Evolutionary conservation across 1,284 basidiomycete species (phyloP), one percentile per base, ranked within the genome.

Genomic region (Peniophora sp.): DNA sequence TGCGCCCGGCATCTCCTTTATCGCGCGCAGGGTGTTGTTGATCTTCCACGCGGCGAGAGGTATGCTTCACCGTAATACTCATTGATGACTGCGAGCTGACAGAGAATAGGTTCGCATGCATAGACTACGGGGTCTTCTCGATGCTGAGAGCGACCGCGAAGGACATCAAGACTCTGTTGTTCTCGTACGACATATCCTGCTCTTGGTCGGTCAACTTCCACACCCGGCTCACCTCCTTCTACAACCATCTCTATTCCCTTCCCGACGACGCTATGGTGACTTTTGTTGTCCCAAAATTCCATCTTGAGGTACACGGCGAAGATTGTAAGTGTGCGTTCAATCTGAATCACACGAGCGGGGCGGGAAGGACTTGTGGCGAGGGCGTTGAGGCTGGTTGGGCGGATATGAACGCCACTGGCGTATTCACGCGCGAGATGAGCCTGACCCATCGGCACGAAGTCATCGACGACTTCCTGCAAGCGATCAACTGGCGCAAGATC

Each of bases 351-450:
- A 55, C 51, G 1, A 49, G 35, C 2, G 41, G 55, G 11, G 60
- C 61, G 32, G 67, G 62, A 1, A 52, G 60, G 22, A 68, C 65
- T 1, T 64, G 68, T 51, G 67, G 69, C 3, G 68, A 71, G 49
- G 61, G 57, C 1, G 58, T 64, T 1, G 68, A 69, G 60, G 60
- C 15, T 68, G 66, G 68, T 34, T 51, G 50, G 45, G 44, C 50
- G 9, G 34, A 51, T 18, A 36, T 20, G 8, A 51, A 51, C 17
- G 27, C 51, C 2, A 24, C 64, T 0, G 62, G 60, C 1, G 41
- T 43, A 5, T 66, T 65, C 39, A 69, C 65, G 0, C 55, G 55
- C 24, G 62, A 63, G 43, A 70, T 68, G 64, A 63, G 63, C 3
- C 63, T 64, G 3, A 67, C 67, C 1, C 54, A 57, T 6, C 56